Base-by-base conservation (phyloP, 257 asterid genomes). In the Striga asiatica region DNA sequence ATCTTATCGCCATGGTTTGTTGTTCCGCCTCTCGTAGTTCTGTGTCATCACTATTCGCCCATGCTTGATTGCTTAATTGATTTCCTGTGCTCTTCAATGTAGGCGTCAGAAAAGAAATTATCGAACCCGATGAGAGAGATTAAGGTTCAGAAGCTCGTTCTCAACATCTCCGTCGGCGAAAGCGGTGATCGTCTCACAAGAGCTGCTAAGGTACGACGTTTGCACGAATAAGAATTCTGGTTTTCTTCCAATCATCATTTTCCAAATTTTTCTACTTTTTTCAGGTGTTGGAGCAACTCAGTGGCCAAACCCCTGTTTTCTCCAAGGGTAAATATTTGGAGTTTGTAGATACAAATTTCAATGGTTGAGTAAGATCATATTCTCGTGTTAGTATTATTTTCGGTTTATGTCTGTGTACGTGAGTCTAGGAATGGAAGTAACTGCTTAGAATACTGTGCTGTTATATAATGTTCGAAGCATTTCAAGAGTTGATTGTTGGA, bases 131-230 rank as follows among this genome's bases (percentile, higher is more conserved):
- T 73, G 78, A 73, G 78, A 6, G 78, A 73, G 66, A 73, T 73
- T 18, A 73, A 73, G 62, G 78, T 73, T 53, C 78, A 73, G 74
- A 73, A 73, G 72, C 74, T 73, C 12, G 78, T 72, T 11, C 74
- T 72, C 66, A 72, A 72, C 59, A 72, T 72, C 53, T 72, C 78
- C 32, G 78, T 73, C 60, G 78, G 78, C 8, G 78, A 73, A 43
- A 73, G 78, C 22, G 78, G 78, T 34, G 78, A 73, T 73, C 78
- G 78, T 55, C 78, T 73, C 66, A 73, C 78, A 61, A 73, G 78
- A 64, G 78, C 78, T 50, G 64, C 78, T 25, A 73, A 73, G 75
- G 77, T 66, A 50, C 45, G 49, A 1, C 28, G 21, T 17, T 10
- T 45, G 10, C 24, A 17, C 10, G 1, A 13, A 38, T 41, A 6